These are phyloP conservation scores for Venturia nashicola DNA, from an alignment of 2,329 filamentous ascomycete species.

Conservation along the genomic window DNA sequence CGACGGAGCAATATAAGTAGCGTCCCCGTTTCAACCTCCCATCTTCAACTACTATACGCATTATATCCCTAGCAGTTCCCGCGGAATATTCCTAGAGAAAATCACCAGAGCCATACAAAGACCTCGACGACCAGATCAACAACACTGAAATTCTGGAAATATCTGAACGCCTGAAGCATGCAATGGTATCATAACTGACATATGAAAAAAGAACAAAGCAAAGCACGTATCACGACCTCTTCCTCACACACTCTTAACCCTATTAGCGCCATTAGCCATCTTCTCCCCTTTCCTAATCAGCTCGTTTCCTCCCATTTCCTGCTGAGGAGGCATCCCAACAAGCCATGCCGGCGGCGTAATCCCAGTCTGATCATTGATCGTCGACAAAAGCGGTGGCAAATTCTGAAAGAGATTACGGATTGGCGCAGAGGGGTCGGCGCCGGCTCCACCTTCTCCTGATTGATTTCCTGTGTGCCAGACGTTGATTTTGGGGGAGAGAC, in stretches of 20 bases:
- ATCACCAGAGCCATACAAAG: too few species aligned
- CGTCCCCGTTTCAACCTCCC: too few species aligned
- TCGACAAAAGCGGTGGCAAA: constrained; percentile 68
- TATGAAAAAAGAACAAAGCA: not conserved
- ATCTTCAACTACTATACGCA: too few species aligned
- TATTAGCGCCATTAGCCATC: not conserved
- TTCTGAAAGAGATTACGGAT: constrained; percentile 78
- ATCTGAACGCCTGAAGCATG: not conserved
- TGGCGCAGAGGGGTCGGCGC: constrained; percentile 46
- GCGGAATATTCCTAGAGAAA: too few species aligned
- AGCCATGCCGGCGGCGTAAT: constrained; percentile 68
- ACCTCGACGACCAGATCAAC: too few species aligned
- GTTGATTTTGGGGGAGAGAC: constrained; percentile 78
- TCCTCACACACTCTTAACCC: not conserved
- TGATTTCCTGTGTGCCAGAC: constrained; percentile 72
- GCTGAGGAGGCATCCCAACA: constrained; percentile 35
- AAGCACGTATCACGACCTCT: not conserved
- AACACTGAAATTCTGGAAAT: too few species aligned
- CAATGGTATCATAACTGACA: not conserved
- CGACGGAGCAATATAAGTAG: too few species aligned
- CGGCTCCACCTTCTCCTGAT: constrained; percentile 30
- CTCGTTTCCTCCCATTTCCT: not conserved
- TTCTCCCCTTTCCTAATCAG: not conserved
- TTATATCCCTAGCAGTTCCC: too few species aligned
- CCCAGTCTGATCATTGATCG: constrained; percentile 81